These are phyloP conservation scores for Clavispora carvajalis DNA, from an alignment of 805 yeast species.

Conservation along the genomic window DNA sequence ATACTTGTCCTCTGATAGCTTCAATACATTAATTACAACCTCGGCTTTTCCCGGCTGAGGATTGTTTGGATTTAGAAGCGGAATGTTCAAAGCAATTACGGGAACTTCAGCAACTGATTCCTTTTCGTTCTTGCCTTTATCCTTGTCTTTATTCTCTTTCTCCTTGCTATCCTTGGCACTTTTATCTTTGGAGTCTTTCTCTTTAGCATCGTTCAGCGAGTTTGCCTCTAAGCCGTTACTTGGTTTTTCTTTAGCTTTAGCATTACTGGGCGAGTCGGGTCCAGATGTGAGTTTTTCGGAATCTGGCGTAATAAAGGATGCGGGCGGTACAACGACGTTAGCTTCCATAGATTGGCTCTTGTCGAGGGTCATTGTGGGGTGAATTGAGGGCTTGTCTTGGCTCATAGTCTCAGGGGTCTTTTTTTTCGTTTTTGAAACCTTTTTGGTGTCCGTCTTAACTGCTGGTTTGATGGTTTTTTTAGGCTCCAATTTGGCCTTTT, in stretches of 20 bases:
- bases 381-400: slow-evolving; percentile 13
- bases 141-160: slow-evolving; percentile 2
- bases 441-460: slow-evolving; percentile 4
- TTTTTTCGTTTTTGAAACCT: slow-evolving; percentile 13
- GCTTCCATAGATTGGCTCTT: slow-evolving; percentile 8
- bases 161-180: neutral
- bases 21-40: slow-evolving; percentile 64
- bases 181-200: slow-evolving; percentile 1
- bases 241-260: too few species aligned
- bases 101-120: slow-evolving; percentile 25
- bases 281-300: neutral
- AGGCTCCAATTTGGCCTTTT: slow-evolving; percentile 7
- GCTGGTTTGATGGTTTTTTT: slow-evolving; percentile 7
- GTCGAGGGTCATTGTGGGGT: slow-evolving; percentile 21
- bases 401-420: slow-evolving; percentile 16
- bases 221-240: too few species aligned
- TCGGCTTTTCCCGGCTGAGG: slow-evolving; percentile 56
- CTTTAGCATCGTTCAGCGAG: neutral
- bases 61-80: slow-evolving; percentile 40
- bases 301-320: neutral
- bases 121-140: slow-evolving; percentile 7
- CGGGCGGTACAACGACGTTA: slow-evolving; percentile 14
- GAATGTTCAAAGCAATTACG: slow-evolving; percentile 52
- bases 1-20: slow-evolving; percentile 75
- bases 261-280: too few species aligned